A percentile compares a stretch with the other conserved stretches of the same genome.
These are phyloP conservation scores for Dictyostelium firmibasis DNA, from an alignment of 78 protist genomes.

Conservation along the genomic window DNA sequence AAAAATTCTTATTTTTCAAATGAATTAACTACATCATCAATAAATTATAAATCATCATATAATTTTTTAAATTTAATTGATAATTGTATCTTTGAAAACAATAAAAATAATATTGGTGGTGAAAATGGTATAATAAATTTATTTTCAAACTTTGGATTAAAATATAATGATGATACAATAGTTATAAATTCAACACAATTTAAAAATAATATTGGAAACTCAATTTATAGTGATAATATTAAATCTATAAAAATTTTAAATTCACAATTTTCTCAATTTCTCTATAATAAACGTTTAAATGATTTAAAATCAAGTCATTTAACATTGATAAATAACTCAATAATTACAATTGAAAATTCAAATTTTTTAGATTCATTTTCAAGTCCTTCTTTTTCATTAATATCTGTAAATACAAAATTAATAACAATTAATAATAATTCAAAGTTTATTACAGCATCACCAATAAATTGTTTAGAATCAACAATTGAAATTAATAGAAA, in stretches of 20 bases:
- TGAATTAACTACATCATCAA: neutral
- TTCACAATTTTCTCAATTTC: neutral
- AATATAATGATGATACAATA: neutral
- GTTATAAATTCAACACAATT: neutral
- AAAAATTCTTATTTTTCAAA: neutral
- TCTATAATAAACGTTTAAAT: neutral
- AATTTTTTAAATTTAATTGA: neutral
- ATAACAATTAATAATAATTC: neutral
- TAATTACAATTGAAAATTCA: neutral
- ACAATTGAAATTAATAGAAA: neutral
- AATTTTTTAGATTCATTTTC: neutral
- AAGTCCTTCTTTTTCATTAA: neutral
- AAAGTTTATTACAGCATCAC: neutral
- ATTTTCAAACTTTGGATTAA: neutral
- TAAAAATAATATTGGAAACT: neutral
- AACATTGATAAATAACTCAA: neutral
- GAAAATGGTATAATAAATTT: neutral
- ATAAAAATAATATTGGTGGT: neutral
- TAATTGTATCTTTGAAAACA: neutral
- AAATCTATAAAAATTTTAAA: neutral
- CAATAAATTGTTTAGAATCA: neutral
- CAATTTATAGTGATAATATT: neutral
- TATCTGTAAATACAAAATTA: neutral
- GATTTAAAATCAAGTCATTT: neutral
- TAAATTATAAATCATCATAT: neutral